Evolutionary conservation across 2,329 filamentous ascomycete species (phyloP), one percentile per base, ranked within the genome.

Genomic region (Macroventuria anomochaeta): DNA sequence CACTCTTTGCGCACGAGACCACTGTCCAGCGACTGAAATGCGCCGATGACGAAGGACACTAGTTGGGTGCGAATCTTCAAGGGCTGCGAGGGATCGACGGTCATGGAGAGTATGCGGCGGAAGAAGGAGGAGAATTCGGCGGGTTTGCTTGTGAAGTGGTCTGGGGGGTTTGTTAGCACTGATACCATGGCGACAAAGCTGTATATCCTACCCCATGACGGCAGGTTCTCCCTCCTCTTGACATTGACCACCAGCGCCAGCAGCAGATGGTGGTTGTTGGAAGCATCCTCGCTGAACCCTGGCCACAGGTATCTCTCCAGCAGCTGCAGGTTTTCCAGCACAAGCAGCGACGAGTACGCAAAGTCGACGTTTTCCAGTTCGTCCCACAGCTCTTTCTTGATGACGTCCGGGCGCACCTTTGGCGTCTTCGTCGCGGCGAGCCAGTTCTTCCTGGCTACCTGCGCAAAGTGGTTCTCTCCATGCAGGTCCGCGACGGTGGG

Each of bases 221-320:
- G 87, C 48, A 97, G 80, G 69, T 89, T 88, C 72, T 97, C 93
- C 62, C 91, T 86, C 69, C 88, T 85, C 79, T 97, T 97, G 54
- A 93, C 87, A 73, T 93, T 96, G 59, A 90, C 84, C 67, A 99
- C 87, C 58, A 97, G 76, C 13, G 89, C 89, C 68, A 97, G 86
- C 58, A 99, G 81, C 28, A 97, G 80, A 47, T 97, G 88, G 73
- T 99, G 93, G 68, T 92, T 88, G 73, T 99, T 96, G 26, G 93
- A 96, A 3, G 91, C 86, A 67, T 95, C 87, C 60, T 96, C 90
- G 11, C 84, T 87, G 73, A 96, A 99, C 44, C 89, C 91, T 38
- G 95, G 95, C 95, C 95, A 99, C 23, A 99, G 83, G 71, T 96
- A 97, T 70, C 84, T 89, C 75, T 99, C 95, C 54, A 99, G 77